Evolutionary conservation across 2,329 filamentous ascomycete species (phyloP).

Genomic region (Fusarium pseudocircinatum): DNA sequence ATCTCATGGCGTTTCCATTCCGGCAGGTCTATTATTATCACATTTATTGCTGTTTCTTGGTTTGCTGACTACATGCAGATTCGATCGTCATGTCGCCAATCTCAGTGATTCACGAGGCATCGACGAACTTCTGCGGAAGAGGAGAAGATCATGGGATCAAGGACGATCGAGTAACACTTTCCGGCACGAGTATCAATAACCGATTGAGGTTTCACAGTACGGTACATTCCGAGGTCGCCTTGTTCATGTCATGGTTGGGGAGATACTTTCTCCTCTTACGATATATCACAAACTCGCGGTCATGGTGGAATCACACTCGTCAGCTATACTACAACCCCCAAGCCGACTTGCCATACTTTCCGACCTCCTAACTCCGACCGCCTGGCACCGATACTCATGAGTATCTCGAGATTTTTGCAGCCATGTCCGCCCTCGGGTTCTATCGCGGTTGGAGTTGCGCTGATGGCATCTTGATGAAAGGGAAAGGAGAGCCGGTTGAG

Average conservation of each 20-base stretch:
- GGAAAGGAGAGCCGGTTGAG: slow-evolving; percentile 6
- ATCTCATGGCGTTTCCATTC: slow-evolving; percentile 9
- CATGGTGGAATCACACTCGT: slow-evolving; percentile 10
- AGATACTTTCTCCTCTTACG: not conserved
- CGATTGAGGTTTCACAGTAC: slow-evolving; percentile 22
- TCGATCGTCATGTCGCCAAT: slow-evolving; percentile 5
- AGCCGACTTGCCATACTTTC: slow-evolving; percentile 10
- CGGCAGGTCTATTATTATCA: slow-evolving; percentile 19
- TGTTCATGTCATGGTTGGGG: not conserved
- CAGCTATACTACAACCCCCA: slow-evolving; percentile 19
- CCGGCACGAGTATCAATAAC: slow-evolving; percentile 12
- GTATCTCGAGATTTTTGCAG: slow-evolving; percentile 15
- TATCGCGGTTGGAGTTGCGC: slow-evolving; percentile 31
- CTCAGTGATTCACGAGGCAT: not conserved
- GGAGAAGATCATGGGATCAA: not conserved
- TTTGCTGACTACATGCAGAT: slow-evolving; percentile 21
- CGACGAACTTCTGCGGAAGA: not conserved
- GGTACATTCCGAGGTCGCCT: not conserved
- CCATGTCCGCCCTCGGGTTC: slow-evolving; percentile 35
- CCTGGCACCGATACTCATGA: slow-evolving; percentile 8
- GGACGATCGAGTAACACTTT: not conserved
- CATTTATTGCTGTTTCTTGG: not conserved
- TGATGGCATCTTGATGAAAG: not conserved
- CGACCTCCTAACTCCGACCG: slow-evolving; percentile 7
- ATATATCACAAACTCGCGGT: slow-evolving; percentile 7